These are phyloP conservation scores for Tolypocladium album DNA, from an alignment of 2,329 filamentous ascomycete genomes.

Conservation along the genomic window DNA sequence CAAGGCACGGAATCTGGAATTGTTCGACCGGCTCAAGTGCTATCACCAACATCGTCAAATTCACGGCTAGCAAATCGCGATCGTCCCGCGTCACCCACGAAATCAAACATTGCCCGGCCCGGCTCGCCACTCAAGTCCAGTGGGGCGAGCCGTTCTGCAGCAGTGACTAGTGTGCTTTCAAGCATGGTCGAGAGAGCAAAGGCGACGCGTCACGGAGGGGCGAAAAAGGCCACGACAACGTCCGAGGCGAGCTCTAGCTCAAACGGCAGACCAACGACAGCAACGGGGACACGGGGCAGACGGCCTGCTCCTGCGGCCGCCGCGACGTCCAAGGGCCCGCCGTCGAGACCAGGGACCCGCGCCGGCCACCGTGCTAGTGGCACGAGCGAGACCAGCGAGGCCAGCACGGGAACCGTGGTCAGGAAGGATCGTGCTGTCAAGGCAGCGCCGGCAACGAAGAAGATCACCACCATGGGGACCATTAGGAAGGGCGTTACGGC, in stretches of 20 bases:
- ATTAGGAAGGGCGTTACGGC: slow-evolving; percentile 41
- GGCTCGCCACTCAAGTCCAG: slow-evolving; percentile 50
- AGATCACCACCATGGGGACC: slow-evolving; percentile 41
- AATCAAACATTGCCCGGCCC: slow-evolving; percentile 46
- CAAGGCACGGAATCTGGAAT: slow-evolving; percentile 28
- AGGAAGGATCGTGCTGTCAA: slow-evolving; percentile 36
- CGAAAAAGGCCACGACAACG: slow-evolving; percentile 34
- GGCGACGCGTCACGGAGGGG: slow-evolving; percentile 36
- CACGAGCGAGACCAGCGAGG: slow-evolving; percentile 52
- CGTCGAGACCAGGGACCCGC: slow-evolving; percentile 30
- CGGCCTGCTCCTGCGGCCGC: slow-evolving; percentile 22
- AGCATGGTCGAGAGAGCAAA: slow-evolving; percentile 53
- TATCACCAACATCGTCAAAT: slow-evolving; percentile 78
- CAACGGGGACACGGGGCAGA: slow-evolving; percentile 21
- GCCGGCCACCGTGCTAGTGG: slow-evolving; percentile 44
- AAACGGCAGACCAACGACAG: slow-evolving; percentile 13
- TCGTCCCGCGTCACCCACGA: slow-evolving; percentile 39
- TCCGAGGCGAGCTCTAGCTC: slow-evolving; percentile 34
- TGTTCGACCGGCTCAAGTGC: slow-evolving; percentile 43
- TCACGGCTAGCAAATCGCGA: slow-evolving; percentile 49
- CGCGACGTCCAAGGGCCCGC: slow-evolving; percentile 21
- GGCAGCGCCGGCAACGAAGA: slow-evolving; percentile 30
- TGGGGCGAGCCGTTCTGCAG: slow-evolving; percentile 26
- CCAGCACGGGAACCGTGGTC: slow-evolving; percentile 54
- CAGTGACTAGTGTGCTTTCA: slow-evolving; percentile 35